Conservation (phyloP, 495 filamentous ascomycete genomes). For the Trichocladium antarcticum region DNA sequence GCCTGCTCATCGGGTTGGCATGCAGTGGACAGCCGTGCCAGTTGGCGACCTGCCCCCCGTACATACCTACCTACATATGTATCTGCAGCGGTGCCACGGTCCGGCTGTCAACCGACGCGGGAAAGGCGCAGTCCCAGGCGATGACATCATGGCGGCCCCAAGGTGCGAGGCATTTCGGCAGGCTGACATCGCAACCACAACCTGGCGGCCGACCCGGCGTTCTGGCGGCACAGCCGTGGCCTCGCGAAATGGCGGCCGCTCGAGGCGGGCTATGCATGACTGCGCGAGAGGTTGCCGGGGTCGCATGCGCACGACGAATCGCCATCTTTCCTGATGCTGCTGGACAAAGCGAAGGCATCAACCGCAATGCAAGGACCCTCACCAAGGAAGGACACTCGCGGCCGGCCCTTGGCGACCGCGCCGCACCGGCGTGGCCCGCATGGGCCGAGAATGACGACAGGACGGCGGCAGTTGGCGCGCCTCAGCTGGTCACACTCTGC, state of each 20-base stretch:
- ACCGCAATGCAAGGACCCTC: background rate
- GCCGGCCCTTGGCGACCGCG: background rate
- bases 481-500: background rate
- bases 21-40: no score
- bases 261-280: conserved; percentile 2
- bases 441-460: conserved; percentile 6
- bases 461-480: conserved; percentile 1
- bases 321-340: background rate
- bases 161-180: conserved; percentile 9
- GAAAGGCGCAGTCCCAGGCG: no score
- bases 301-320: no score
- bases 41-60: no score
- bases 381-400: background rate
- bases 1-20: no score
- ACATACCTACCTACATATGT: no score
- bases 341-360: background rate
- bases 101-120: no score
- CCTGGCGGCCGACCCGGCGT: background rate
- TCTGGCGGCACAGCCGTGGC: conserved; percentile 12
- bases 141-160: background rate
- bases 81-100: no score
- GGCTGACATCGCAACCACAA: conserved; percentile 12
- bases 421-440: background rate
- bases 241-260: conserved; percentile 8
- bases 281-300: no score